Evolutionary conservation across 192 early-diverging fungal species (phyloP).

Genomic region (Spizellomyces sp.): DNA sequence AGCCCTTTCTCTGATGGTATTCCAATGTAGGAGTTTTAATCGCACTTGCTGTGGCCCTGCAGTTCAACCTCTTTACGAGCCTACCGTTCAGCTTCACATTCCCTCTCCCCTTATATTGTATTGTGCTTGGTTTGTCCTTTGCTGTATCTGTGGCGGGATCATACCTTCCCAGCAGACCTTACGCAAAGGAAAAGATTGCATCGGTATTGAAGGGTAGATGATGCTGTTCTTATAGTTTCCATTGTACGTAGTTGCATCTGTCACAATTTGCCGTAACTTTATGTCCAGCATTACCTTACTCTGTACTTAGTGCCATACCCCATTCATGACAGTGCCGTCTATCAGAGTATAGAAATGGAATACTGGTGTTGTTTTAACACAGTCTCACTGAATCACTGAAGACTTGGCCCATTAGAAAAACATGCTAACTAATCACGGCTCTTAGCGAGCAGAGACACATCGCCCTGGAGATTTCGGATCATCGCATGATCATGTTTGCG

Average conservation of each 20-base stretch:
- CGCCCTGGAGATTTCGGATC: too few species aligned
- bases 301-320: too few species aligned
- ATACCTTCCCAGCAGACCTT: conserved; percentile 21
- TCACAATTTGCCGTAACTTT: background rate
- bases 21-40: conserved; percentile 14
- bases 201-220: conserved; percentile 28
- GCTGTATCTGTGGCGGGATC: conserved; percentile 31
- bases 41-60: conserved; percentile 33
- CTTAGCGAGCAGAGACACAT: too few species aligned
- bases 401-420: too few species aligned
- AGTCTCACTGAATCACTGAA: too few species aligned
- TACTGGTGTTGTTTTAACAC: too few species aligned
- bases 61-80: conserved; percentile 36
- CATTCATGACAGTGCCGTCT: too few species aligned
- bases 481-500: too few species aligned
- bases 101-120: conserved; percentile 23
- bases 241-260: conserved; percentile 1
- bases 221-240: background rate
- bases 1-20: too few species aligned
- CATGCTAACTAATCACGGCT: too few species aligned
- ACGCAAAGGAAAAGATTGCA: conserved; percentile 29
- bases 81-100: conserved; percentile 36
- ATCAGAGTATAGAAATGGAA: too few species aligned
- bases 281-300: background rate
- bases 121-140: conserved; percentile 21